phyloP scores from a whole-genome alignment of 345 rosid genomes.

The Kandelia obovata region DNA sequence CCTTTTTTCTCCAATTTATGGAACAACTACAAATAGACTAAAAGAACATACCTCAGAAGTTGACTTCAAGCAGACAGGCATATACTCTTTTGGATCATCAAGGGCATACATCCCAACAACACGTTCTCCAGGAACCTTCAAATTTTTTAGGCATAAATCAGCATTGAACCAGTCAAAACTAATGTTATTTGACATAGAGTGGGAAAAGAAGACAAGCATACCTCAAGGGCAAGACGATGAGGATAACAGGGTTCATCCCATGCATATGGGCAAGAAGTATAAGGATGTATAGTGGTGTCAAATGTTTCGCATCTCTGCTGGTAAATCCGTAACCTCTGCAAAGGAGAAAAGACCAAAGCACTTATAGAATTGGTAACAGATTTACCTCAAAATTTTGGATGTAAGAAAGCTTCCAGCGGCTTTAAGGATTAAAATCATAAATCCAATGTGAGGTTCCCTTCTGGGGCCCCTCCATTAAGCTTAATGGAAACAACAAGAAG shows the following conservation, averaged over 20 bases:
- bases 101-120: slow-evolving; percentile 72
- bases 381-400: no score
- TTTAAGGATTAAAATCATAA: no score
- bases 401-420: no score
- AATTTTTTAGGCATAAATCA: slow-evolving; percentile 19
- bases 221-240: slow-evolving; percentile 84
- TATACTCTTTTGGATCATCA: slow-evolving; percentile 62
- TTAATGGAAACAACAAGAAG: no score
- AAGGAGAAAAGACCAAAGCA: slow-evolving; percentile 3
- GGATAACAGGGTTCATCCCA: slow-evolving; percentile 98
- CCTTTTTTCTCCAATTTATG: background rate
- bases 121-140: slow-evolving; percentile 85
- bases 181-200: background rate
- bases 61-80: slow-evolving; percentile 59
- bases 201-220: slow-evolving; percentile 26
- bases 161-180: slow-evolving; percentile 5
- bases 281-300: slow-evolving; percentile 73
- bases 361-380: no score
- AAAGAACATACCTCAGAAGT: slow-evolving; percentile 60
- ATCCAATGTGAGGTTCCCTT: no score
- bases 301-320: slow-evolving; percentile 87
- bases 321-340: slow-evolving; percentile 72
- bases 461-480: no score
- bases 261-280: slow-evolving; percentile 80
- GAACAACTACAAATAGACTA: background rate